Conservation (phyloP, 1,139 yeast species). For the Sugiyamaella pinicola region DNA sequence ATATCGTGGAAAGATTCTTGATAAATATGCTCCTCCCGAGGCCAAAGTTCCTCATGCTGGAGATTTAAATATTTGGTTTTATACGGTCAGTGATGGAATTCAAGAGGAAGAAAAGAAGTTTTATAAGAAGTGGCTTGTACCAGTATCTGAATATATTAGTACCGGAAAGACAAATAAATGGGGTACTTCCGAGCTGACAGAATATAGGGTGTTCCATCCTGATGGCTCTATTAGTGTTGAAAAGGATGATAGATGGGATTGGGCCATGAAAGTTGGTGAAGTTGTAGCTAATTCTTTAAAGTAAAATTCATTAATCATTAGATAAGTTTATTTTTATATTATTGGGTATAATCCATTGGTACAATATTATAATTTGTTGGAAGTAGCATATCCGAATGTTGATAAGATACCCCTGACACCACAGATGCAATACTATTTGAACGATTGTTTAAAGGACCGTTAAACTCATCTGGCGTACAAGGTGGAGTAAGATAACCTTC, state of each 20-base stretch:
- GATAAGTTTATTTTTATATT: background rate
- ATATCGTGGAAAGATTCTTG: slow-evolving; percentile 41
- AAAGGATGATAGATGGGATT: slow-evolving; percentile 42
- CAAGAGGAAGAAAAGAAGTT: slow-evolving; percentile 35
- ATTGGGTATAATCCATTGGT: slow-evolving; percentile 20
- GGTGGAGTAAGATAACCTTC: slow-evolving; percentile 38
- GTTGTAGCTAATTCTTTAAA: slow-evolving; percentile 12
- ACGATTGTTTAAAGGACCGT: slow-evolving; percentile 12
- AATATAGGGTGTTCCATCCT: slow-evolving; percentile 34
- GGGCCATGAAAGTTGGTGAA: slow-evolving; percentile 42
- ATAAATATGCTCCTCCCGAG: slow-evolving; percentile 37
- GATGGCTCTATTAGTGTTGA: slow-evolving; percentile 38
- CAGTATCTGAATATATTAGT: slow-evolving; percentile 38
- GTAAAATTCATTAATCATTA: slow-evolving; percentile 11
- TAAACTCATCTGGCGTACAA: slow-evolving; percentile 37
- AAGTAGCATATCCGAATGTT: slow-evolving; percentile 1
- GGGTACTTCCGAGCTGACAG: slow-evolving; percentile 34
- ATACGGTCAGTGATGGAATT: slow-evolving; percentile 36
- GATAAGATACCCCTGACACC: slow-evolving; percentile 12
- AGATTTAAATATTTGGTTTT: slow-evolving; percentile 44
- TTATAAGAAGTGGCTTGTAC: slow-evolving; percentile 37
- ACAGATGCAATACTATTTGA: slow-evolving; percentile 14
- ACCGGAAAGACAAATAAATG: slow-evolving; percentile 33
- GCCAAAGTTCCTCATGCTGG: slow-evolving; percentile 43
- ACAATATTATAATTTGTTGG: background rate